Evolutionary conservation across 176 grass and related monocot genomes (phyloP).

Genomic region (Oryza nivara): DNA sequence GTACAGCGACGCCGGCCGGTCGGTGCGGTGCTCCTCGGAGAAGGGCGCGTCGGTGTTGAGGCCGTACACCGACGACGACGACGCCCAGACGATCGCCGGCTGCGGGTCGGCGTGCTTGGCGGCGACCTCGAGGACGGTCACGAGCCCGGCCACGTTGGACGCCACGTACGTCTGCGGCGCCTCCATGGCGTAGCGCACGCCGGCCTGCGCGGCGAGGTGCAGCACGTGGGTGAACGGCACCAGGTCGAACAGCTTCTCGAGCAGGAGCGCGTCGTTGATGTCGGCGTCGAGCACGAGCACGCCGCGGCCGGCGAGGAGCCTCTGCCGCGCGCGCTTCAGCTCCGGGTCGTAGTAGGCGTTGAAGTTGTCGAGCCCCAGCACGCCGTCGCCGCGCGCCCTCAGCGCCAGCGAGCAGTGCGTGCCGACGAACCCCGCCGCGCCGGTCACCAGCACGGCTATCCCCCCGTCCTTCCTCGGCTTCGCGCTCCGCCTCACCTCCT

Average conservation of each 20-base stretch:
- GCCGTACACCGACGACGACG: conserved; percentile 91
- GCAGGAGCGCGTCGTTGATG: conserved; percentile 76
- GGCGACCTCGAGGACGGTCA: conserved; percentile 70
- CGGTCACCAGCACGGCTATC: conserved; percentile 75
- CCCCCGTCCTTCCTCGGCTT: conserved; percentile 50
- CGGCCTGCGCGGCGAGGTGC: conserved; percentile 94
- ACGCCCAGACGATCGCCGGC: conserved; percentile 90
- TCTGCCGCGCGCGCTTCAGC: conserved; percentile 83
- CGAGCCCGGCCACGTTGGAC: conserved; percentile 91
- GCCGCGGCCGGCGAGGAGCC: conserved; percentile 56
- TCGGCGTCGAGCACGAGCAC: conserved; percentile 80
- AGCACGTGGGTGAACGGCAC: conserved; percentile 89
- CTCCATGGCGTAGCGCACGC: conserved; percentile 91
- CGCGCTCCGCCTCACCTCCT: conserved; percentile 57
- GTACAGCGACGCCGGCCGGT: conserved; percentile 88
- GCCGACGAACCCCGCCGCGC: conserved; percentile 83
- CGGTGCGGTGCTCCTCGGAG: conserved; percentile 92
- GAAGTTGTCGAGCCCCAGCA: conserved; percentile 91
- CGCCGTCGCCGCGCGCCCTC: conserved; percentile 75
- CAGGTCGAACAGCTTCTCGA: conserved; percentile 63
- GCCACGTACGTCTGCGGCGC: conserved; percentile 90
- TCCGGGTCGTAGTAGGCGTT: conserved; percentile 90
- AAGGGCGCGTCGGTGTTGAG: conserved; percentile 81
- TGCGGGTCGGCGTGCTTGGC: conserved; percentile 90
- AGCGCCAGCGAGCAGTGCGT: conserved; percentile 84